phyloP scores from a whole-genome alignment of 495 filamentous ascomycete species.

The Aspergillus asperescens region DNA sequence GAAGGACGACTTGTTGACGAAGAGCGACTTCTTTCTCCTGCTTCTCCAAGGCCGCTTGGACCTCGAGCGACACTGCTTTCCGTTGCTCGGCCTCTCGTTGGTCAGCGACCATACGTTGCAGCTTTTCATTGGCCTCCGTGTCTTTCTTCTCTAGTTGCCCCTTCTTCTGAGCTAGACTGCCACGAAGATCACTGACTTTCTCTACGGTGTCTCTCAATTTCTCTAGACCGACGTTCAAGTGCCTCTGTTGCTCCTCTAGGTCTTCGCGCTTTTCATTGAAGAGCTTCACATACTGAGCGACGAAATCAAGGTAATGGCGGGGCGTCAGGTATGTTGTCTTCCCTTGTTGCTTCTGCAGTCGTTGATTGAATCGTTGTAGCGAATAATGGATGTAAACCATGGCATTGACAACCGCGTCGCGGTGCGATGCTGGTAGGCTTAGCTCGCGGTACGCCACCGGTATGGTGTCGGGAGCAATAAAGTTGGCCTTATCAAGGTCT shows the following conservation, averaged over 20 bases:
- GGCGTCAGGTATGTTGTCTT: conserved; percentile 89
- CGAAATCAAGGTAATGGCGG: conserved; percentile 95
- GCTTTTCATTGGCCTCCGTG: conserved; percentile 90
- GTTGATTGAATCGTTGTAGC: conserved; percentile 80
- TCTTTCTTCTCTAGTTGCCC: conserved; percentile 88
- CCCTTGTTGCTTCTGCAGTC: conserved; percentile 84
- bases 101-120: conserved; percentile 94
- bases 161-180: conserved; percentile 90
- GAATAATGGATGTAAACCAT: conserved; percentile 99
- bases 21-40: conserved; percentile 84
- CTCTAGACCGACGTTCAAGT: conserved; percentile 95
- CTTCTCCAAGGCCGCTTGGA: conserved; percentile 78
- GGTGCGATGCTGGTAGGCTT: conserved; percentile 75
- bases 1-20: conserved; percentile 77
- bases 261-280: conserved; percentile 99
- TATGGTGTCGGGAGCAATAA: conserved; percentile 81
- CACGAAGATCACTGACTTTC: conserved; percentile 88
- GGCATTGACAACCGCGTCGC: conserved; percentile 86
- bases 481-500: conserved; percentile 84
- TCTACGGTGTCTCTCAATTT: conserved; percentile 97
- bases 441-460: conserved; percentile 87
- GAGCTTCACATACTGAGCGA: conserved; percentile 93
- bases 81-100: conserved; percentile 93
- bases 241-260: conserved; percentile 94
- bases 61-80: conserved; percentile 78